A percentile compares a stretch with the other conserved stretches of the same genome.
Conservation (phyloP, 176 grass and related monocot species). For the Eremochloa ophiuroides region DNA sequence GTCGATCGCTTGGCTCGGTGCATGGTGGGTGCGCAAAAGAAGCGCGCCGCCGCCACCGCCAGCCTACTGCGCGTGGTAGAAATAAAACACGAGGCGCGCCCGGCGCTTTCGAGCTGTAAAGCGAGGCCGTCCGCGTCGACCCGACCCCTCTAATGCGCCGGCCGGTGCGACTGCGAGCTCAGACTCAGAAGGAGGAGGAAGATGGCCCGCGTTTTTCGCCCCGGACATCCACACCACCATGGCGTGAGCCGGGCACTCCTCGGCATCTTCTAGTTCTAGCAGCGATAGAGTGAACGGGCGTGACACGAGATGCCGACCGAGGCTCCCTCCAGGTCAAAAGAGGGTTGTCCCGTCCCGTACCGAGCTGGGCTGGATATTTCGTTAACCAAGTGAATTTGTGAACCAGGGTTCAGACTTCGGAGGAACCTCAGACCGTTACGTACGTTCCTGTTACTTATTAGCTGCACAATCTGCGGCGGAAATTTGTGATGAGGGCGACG, state of each 20-base stretch:
- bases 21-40: slow-evolving; percentile 26
- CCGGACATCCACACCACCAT: neutral
- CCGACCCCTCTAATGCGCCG: neutral
- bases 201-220: neutral
- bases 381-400: neutral
- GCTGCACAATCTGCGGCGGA: slow-evolving; percentile 33
- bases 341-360: neutral
- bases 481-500: slow-evolving; percentile 23
- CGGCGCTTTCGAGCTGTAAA: slow-evolving; percentile 39
- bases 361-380: neutral
- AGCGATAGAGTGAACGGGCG: neutral
- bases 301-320: neutral
- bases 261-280: neutral
- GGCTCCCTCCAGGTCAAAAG: neutral
- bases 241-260: neutral
- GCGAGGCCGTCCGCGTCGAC: slow-evolving; percentile 17
- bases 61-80: neutral
- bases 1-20: neutral
- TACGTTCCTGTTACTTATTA: neutral
- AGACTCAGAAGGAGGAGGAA: neutral
- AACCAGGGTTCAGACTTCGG: neutral
- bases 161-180: neutral
- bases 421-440: neutral
- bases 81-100: slow-evolving; percentile 17
- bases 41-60: slow-evolving; percentile 15